Evolutionary conservation across 257 asterid genomes (phyloP).

Genomic region (Solanum piurae): DNA sequence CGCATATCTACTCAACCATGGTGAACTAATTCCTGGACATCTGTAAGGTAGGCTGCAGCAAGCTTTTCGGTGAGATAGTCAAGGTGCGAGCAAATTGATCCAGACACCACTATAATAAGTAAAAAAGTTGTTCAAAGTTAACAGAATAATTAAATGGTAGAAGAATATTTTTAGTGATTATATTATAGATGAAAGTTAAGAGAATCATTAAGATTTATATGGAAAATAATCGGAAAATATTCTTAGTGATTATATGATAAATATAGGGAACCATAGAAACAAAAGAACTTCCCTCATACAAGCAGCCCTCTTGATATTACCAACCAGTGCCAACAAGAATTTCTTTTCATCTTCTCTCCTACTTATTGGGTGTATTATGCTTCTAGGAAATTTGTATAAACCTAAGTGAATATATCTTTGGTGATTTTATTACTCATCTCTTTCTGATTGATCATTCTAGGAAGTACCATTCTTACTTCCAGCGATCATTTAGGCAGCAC

Average conservation of each 20-base stretch:
- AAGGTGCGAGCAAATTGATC: neutral
- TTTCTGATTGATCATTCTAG: neutral
- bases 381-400: neutral
- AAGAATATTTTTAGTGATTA: neutral
- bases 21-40: neutral
- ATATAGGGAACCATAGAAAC: neutral
- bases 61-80: neutral
- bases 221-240: neutral
- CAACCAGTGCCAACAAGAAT: neutral
- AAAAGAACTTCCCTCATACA: neutral
- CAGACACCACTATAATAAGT: neutral
- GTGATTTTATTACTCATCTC: neutral
- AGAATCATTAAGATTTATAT: neutral
- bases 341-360: neutral
- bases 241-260: neutral
- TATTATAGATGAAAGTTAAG: neutral
- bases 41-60: neutral
- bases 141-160: neutral
- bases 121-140: neutral
- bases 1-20: neutral
- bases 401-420: neutral
- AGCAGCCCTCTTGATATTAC: neutral
- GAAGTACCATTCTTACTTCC: neutral
- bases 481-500: neutral
- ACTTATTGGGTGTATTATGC: neutral